These are phyloP conservation scores for Clitopilus hobsonii DNA, from an alignment of 768 basidiomycete genomes.

Conservation along the genomic window DNA sequence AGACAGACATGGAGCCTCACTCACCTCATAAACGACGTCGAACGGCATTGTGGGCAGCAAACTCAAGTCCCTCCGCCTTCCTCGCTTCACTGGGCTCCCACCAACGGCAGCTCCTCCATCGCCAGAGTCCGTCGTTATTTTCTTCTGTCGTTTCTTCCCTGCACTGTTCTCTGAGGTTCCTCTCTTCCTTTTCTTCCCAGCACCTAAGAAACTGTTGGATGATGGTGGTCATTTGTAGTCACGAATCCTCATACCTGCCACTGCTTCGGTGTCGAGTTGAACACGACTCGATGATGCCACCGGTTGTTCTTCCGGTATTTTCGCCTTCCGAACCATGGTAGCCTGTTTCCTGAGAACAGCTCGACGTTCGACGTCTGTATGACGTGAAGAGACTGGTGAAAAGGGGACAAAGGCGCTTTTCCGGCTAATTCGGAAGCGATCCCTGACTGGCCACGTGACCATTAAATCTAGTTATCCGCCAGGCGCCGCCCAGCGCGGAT, in stretches of 20 bases:
- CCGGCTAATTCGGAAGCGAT: too few species aligned
- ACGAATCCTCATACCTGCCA: too few species aligned
- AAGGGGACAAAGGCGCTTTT: too few species aligned
- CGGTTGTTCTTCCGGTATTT: background rate
- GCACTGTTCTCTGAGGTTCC: background rate
- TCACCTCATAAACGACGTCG: background rate
- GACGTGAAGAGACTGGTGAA: too few species aligned
- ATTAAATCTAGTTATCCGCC: too few species aligned
- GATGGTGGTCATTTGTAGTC: too few species aligned
- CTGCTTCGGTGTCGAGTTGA: background rate
- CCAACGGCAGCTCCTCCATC: background rate
- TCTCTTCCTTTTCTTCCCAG: background rate
- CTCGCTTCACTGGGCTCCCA: background rate
- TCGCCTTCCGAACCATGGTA: background rate
- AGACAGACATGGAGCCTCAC: background rate
- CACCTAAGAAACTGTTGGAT: too few species aligned
- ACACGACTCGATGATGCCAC: background rate
- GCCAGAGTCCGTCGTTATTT: too few species aligned
- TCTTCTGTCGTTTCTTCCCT: too few species aligned
- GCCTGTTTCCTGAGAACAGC: background rate
- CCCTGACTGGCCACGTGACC: too few species aligned
- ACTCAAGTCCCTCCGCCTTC: background rate
- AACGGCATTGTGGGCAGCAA: background rate
- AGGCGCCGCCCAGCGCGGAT: too few species aligned
- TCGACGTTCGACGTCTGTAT: too few species aligned